These are phyloP conservation scores for Dictyostelium purpureum DNA, from an alignment of 78 protist species.

Conservation along the genomic window DNA sequence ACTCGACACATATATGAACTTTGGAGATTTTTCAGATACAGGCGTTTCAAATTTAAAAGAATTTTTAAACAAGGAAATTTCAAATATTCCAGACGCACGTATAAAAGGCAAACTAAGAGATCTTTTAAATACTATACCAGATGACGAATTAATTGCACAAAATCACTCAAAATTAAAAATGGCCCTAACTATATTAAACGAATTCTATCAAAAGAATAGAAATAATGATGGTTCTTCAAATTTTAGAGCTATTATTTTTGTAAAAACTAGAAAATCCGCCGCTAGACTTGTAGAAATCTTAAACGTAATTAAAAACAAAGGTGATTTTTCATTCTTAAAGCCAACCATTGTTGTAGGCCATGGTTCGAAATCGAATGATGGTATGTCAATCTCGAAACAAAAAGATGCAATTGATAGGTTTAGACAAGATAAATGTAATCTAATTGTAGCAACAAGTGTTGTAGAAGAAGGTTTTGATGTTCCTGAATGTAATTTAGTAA, in stretches of 20 bases:
- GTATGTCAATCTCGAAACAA: conserved; percentile 7
- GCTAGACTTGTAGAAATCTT: background rate
- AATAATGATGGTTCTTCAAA: background rate
- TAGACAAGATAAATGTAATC: background rate
- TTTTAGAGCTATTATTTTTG: conserved; percentile 20
- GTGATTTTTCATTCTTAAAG: background rate
- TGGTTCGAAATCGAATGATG: background rate
- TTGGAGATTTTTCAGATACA: too few species aligned
- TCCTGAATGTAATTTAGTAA: conserved; percentile 37
- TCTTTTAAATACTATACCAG: background rate
- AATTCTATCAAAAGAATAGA: too few species aligned
- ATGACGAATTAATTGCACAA: background rate
- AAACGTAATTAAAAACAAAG: background rate
- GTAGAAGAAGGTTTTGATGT: conserved; percentile 63
- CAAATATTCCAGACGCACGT: background rate
- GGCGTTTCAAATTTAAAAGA: background rate
- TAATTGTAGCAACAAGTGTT: conserved; percentile 25
- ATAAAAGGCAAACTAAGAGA: background rate
- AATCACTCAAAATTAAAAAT: conserved; percentile 10
- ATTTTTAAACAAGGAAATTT: background rate
- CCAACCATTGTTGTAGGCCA: conserved; percentile 9
- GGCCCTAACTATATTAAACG: background rate
- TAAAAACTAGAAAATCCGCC: conserved; percentile 1
- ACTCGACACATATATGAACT: too few species aligned
- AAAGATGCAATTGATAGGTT: background rate